Conservation (phyloP, 495 filamentous ascomycete species). For the Tuber melanosporum region DNA sequence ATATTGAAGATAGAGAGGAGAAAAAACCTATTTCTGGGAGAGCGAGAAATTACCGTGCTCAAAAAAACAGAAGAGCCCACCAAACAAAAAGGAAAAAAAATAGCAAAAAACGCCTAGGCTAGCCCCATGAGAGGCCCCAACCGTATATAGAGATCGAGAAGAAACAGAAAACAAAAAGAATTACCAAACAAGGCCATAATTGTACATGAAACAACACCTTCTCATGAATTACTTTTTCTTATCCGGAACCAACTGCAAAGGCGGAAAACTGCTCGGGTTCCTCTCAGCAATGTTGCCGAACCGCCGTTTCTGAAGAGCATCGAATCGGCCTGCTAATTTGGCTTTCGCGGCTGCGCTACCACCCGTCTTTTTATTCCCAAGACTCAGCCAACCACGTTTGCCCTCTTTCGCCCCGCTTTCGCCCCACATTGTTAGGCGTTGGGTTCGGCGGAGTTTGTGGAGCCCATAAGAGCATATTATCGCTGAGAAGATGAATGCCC, state of each 20-base stretch:
- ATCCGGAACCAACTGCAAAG: slow-evolving; percentile 20
- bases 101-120: background rate
- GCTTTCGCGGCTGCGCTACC: slow-evolving; percentile 17
- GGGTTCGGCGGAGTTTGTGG: slow-evolving; percentile 72
- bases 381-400: slow-evolving; percentile 39
- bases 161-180: background rate
- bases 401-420: slow-evolving; percentile 37
- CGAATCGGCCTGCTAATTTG: slow-evolving; percentile 3
- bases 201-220: background rate
- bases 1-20: background rate
- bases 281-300: slow-evolving; percentile 20
- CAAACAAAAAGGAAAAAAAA: background rate
- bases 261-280: slow-evolving; percentile 19
- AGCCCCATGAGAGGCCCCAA: background rate
- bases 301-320: slow-evolving; percentile 5
- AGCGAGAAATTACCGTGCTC: background rate
- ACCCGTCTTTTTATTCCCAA: slow-evolving; percentile 28
- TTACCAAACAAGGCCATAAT: background rate
- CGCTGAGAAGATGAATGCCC: slow-evolving; percentile 64
- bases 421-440: slow-evolving; percentile 78
- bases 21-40: background rate
- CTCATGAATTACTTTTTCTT: slow-evolving; percentile 10
- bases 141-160: background rate
- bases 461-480: slow-evolving; percentile 75
- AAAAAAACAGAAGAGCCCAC: background rate